phyloP scores from a whole-genome alignment of 352 stramenopile species.

The Pythium phragmiticola region DNA sequence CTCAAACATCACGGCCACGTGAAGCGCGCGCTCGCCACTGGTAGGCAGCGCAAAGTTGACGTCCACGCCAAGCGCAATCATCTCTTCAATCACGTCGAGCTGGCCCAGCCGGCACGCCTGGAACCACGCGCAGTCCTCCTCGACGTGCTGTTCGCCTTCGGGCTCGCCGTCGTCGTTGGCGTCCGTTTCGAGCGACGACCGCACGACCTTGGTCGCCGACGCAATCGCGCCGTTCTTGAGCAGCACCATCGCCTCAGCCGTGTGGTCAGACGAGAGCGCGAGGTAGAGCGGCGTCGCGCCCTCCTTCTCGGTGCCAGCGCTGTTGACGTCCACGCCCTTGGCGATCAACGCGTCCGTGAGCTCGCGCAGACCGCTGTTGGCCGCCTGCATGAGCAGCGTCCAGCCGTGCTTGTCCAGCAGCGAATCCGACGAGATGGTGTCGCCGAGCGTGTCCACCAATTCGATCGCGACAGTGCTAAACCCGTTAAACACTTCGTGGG shows the following conservation, averaged over 20 bases:
- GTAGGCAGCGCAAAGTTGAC: conserved; percentile 67
- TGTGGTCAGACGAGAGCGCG: conserved; percentile 73
- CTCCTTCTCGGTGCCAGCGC: conserved; percentile 42
- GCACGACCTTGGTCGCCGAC: conserved; percentile 69
- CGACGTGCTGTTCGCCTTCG: conserved; percentile 34
- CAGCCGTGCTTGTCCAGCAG: conserved; percentile 75
- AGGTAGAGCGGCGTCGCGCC: conserved; percentile 66
- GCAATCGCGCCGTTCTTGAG: conserved; percentile 65
- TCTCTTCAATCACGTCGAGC: conserved; percentile 69
- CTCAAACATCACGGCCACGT: conserved; percentile 83
- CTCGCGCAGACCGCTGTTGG: conserved; percentile 65
- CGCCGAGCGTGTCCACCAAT: conserved; percentile 45
- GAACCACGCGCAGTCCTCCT: conserved; percentile 75
- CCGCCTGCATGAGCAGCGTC: conserved; percentile 85
- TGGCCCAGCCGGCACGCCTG: conserved; percentile 75
- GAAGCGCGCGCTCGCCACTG: conserved; percentile 67
- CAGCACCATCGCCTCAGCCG: conserved; percentile 61
- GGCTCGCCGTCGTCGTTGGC: conserved; percentile 21
- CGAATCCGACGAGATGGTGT: conserved; percentile 36
- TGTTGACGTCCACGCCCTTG: conserved; percentile 63
- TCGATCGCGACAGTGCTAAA: conserved; percentile 54
- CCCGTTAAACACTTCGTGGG: conserved; percentile 58
- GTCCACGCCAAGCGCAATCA: conserved; percentile 66
- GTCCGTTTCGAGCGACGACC: conserved; percentile 35
- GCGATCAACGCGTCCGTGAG: conserved; percentile 56